phyloP scores from a whole-genome alignment of 139 green algal species.

The Volvox africanus region DNA sequence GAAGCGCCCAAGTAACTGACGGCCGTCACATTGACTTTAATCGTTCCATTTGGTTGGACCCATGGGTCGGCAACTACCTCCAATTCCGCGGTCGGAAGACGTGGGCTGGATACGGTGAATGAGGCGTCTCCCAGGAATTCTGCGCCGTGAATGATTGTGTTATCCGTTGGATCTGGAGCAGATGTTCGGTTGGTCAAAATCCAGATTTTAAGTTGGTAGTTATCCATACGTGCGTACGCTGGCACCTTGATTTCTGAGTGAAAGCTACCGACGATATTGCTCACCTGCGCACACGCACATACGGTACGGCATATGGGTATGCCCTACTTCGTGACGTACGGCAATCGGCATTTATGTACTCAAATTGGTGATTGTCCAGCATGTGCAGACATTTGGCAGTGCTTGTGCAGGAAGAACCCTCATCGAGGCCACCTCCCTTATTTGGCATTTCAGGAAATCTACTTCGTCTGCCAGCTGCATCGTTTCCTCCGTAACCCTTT shows the following conservation, averaged over 20 bases:
- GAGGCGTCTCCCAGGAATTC: neutral
- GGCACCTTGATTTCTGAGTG: constrained; percentile 23
- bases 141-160: neutral
- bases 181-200: neutral
- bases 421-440: too few relatives aligned
- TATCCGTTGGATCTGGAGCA: neutral
- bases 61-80: constrained; percentile 19
- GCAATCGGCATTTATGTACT: too few relatives aligned
- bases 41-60: neutral
- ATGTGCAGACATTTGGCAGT: too few relatives aligned
- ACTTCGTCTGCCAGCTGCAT: too few relatives aligned
- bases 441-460: too few relatives aligned
- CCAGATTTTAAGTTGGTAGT: neutral
- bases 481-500: too few relatives aligned
- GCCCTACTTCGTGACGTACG: too few relatives aligned
- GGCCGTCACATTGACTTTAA: neutral
- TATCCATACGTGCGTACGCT: neutral
- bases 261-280: neutral
- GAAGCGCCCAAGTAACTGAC: constrained; percentile 43
- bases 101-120: constrained; percentile 60
- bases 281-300: neutral
- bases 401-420: too few relatives aligned
- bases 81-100: constrained; percentile 66
- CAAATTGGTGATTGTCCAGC: too few relatives aligned
- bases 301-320: too few relatives aligned